These are phyloP conservation scores for Trichoderma virens DNA, from an alignment of 495 filamentous ascomycete species.

Conservation along the genomic window DNA sequence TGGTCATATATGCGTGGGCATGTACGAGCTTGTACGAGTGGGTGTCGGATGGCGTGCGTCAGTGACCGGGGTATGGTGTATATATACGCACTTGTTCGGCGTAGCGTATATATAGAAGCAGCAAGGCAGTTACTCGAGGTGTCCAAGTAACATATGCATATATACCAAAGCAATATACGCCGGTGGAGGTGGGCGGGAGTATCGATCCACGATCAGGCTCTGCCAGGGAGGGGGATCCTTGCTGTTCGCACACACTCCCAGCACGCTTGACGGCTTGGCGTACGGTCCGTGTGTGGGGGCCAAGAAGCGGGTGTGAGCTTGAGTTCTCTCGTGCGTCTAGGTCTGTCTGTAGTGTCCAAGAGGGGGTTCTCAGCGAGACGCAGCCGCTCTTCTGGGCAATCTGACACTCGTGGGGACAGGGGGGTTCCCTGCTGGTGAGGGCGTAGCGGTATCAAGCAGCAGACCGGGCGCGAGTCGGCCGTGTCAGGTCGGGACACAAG, in stretches of 20 bases:
- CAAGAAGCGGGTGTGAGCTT: background rate
- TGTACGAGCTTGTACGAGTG: background rate
- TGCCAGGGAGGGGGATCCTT: conserved; percentile 2
- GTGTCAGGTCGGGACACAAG: background rate
- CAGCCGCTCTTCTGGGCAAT: background rate
- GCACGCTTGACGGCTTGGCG: background rate
- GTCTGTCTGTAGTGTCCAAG: background rate
- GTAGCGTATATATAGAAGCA: background rate
- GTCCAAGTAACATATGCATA: background rate
- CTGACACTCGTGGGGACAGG: background rate
- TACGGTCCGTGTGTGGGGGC: conserved; percentile 6
- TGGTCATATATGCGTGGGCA: conserved; percentile 9
- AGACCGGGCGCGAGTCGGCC: background rate
- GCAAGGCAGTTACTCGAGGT: background rate
- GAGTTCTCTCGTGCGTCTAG: background rate
- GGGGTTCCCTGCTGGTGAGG: background rate
- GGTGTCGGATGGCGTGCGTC: background rate
- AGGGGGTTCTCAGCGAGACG: background rate
- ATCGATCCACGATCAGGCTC: conserved; percentile 5
- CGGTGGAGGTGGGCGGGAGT: background rate
- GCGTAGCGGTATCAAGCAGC: background rate
- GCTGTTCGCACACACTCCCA: background rate
- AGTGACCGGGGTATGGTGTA: background rate
- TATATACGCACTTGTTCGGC: background rate
- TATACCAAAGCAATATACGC: background rate